Evolutionary conservation across 169 alveolate genomes (phyloP).

Genomic region (Perkinsus olseni): DNA sequence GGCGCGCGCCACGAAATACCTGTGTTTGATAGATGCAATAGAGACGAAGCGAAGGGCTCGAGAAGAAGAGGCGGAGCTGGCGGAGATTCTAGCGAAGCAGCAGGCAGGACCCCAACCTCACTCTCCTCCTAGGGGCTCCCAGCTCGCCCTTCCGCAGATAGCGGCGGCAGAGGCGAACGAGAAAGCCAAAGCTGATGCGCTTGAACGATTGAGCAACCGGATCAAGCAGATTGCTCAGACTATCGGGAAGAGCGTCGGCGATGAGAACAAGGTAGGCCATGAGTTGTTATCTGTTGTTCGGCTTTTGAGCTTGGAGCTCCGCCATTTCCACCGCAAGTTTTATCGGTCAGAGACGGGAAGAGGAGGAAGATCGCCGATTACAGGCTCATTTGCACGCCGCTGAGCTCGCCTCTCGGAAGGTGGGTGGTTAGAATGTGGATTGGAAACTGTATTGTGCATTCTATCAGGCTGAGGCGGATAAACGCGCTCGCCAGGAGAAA

Average conservation of each 20-base stretch:
- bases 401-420: background rate
- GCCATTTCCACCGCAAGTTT: background rate
- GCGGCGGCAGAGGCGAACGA: background rate
- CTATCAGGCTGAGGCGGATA: background rate
- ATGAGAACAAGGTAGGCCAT: background rate
- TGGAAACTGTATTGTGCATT: background rate
- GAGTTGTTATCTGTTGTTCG: background rate
- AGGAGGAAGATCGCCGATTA: background rate
- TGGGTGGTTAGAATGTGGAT: background rate
- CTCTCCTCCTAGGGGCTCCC: background rate
- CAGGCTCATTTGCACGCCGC: background rate
- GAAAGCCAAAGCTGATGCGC: background rate
- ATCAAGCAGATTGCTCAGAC: background rate
- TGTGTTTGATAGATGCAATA: background rate
- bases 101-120: background rate
- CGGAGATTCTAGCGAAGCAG: background rate
- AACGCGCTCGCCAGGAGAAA: background rate
- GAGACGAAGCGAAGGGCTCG: background rate
- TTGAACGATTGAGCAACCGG: background rate
- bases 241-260: background rate
- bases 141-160: background rate
- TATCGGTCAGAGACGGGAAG: background rate
- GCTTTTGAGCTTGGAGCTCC: too few relatives aligned
- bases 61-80: background rate
- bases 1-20: background rate